phyloP scores from a whole-genome alignment of 2,329 filamentous ascomycete species.

The Akanthomyces dipterigenus region DNA sequence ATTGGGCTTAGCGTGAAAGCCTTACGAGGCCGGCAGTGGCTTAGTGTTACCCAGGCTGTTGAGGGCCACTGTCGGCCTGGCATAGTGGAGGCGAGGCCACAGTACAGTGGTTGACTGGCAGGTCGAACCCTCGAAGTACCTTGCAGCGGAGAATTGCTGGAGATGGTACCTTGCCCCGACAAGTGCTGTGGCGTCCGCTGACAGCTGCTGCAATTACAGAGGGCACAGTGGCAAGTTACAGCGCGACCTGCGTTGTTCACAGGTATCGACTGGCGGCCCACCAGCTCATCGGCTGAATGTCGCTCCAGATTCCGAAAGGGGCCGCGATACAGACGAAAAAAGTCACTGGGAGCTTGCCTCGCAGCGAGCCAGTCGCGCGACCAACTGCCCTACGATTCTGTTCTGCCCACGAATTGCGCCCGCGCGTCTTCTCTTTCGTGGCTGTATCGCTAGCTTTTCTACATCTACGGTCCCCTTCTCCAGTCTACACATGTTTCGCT shows the following conservation, averaged over 20 bases:
- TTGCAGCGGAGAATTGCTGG: too few species aligned
- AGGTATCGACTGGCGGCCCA: too few species aligned
- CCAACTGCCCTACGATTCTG: neutral
- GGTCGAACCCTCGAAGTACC: too few species aligned
- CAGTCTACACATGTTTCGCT: slow-evolving; percentile 40
- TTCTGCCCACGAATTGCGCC: neutral
- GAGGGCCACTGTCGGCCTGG: neutral
- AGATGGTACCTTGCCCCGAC: too few species aligned
- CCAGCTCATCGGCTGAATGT: slow-evolving; percentile 8
- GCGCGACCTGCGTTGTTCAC: too few species aligned
- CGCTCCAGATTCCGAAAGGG: slow-evolving; percentile 13
- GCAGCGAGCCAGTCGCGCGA: slow-evolving; percentile 4
- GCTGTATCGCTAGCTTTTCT: neutral
- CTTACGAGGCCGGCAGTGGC: slow-evolving; percentile 1
- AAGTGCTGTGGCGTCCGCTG: too few species aligned
- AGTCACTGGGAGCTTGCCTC: neutral
- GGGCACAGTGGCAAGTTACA: too few species aligned
- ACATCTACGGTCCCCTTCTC: neutral
- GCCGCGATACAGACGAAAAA: neutral
- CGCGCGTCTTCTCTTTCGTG: neutral
- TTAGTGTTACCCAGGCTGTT: neutral
- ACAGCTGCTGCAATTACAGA: too few species aligned
- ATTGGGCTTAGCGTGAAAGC: slow-evolving; percentile 1
- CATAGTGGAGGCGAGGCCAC: too few species aligned
- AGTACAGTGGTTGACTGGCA: too few species aligned